Conservation (phyloP, 192 early-diverging fungal species). For the Dissophora ornata region DNA sequence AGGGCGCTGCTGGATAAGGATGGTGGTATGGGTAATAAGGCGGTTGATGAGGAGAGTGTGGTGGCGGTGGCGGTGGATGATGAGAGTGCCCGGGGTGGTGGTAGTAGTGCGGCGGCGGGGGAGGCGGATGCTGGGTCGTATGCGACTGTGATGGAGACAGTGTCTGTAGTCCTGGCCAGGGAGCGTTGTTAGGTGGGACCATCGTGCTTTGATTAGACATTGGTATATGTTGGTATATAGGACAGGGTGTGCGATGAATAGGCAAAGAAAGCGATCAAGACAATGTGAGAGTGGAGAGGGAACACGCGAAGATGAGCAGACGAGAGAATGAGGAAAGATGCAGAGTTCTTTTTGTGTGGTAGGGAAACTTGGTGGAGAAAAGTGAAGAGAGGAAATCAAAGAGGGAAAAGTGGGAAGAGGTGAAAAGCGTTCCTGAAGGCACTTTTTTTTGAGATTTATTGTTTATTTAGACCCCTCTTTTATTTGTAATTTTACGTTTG, state of each 20-base stretch:
- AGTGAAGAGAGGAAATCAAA: background rate
- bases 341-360: too few species aligned
- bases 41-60: constrained; percentile 23
- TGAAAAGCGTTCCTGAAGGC: background rate
- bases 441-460: too few species aligned
- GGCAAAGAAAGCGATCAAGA: background rate
- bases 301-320: constrained; percentile 4
- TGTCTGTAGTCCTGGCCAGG: constrained; percentile 36
- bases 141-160: constrained; percentile 3
- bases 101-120: constrained; percentile 12
- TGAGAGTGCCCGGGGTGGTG: constrained; percentile 26
- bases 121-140: background rate
- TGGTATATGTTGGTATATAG: background rate
- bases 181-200: constrained; percentile 44
- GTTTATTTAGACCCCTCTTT: too few species aligned
- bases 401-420: background rate
- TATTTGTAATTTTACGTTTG: too few species aligned
- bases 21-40: constrained; percentile 50
- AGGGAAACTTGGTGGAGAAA: constrained; percentile 3
- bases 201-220: constrained; percentile 46
- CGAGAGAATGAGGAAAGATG: background rate
- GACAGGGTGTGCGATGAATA: background rate
- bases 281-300: background rate
- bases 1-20: constrained; percentile 22
- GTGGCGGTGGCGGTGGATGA: constrained; percentile 10